Percentiles rank a stretch among this genome's conserved stretches.
These are phyloP conservation scores for Leucaena leucocephala DNA, from an alignment of 306 rosid species.

Conservation along the genomic window DNA sequence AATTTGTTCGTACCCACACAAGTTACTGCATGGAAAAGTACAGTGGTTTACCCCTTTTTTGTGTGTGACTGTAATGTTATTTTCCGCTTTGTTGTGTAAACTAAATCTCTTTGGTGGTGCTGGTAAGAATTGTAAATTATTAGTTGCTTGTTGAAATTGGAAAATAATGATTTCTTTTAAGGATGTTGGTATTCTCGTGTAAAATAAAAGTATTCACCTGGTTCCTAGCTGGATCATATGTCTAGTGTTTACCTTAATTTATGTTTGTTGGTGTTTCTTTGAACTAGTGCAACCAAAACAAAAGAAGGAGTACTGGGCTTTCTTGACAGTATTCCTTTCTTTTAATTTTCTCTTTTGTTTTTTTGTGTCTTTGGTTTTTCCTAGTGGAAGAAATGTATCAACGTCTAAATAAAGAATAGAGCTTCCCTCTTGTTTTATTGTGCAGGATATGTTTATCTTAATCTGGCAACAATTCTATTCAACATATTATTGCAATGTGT, in stretches of 20 bases:
- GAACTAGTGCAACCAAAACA: neutral
- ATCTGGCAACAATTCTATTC: neutral
- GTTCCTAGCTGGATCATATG: neutral
- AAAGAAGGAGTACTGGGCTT: neutral
- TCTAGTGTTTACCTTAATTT: neutral
- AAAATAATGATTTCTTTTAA: neutral
- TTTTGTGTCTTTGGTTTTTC: neutral
- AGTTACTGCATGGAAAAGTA: neutral
- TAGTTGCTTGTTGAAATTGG: neutral
- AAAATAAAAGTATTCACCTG: neutral
- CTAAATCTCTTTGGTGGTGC: neutral
- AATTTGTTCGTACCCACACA: neutral
- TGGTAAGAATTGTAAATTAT: neutral
- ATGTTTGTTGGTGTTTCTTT: neutral
- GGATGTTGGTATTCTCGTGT: neutral
- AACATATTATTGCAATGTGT: neutral
- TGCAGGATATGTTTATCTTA: neutral
- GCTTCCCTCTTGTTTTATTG: neutral
- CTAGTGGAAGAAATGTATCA: neutral
- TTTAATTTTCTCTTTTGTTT: neutral
- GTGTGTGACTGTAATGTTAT: neutral
- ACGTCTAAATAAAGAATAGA: neutral
- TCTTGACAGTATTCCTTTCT: neutral
- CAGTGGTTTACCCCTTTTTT: neutral
- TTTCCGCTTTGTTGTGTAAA: no score